These are phyloP conservation scores for Neurospora sp. DNA, from an alignment of 2,329 filamentous ascomycete genomes.

Conservation along the genomic window DNA sequence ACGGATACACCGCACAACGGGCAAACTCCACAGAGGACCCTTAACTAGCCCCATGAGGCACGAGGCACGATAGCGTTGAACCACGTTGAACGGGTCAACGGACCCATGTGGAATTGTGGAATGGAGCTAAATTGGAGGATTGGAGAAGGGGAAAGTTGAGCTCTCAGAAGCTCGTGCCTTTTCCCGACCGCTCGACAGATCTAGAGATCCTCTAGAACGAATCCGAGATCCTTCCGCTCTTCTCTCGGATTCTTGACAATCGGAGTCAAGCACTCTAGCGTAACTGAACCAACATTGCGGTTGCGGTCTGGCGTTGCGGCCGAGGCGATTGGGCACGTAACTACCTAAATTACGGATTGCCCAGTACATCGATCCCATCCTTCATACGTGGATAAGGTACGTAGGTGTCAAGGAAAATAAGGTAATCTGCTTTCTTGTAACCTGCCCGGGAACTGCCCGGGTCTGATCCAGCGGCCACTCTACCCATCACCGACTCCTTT, in stretches of 20 bases:
- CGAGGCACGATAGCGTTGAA: neutral
- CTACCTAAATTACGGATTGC: neutral
- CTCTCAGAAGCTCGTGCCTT: neutral
- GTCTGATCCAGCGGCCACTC: neutral
- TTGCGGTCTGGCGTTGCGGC: slow-evolving; percentile 1
- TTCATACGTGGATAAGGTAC: neutral
- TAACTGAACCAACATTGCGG: neutral
- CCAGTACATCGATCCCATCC: neutral
- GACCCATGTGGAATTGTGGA: neutral
- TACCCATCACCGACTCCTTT: slow-evolving; percentile 36
- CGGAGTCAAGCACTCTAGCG: neutral
- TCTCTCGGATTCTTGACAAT: neutral
- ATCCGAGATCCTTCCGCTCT: neutral
- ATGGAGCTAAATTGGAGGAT: neutral
- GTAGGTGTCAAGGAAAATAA: neutral
- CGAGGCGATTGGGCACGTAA: neutral
- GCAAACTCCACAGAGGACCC: neutral
- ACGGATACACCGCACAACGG: neutral
- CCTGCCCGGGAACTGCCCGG: neutral
- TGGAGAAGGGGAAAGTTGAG: neutral
- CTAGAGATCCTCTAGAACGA: neutral
- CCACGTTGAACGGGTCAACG: neutral
- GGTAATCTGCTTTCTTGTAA: neutral
- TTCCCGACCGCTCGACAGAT: neutral
- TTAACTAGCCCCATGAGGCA: neutral